Percentiles rank a stretch among this genome's conserved stretches.
These are phyloP conservation scores for Arachnomyces sp. DNA, from an alignment of 2,329 filamentous ascomycete species.

Conservation along the genomic window DNA sequence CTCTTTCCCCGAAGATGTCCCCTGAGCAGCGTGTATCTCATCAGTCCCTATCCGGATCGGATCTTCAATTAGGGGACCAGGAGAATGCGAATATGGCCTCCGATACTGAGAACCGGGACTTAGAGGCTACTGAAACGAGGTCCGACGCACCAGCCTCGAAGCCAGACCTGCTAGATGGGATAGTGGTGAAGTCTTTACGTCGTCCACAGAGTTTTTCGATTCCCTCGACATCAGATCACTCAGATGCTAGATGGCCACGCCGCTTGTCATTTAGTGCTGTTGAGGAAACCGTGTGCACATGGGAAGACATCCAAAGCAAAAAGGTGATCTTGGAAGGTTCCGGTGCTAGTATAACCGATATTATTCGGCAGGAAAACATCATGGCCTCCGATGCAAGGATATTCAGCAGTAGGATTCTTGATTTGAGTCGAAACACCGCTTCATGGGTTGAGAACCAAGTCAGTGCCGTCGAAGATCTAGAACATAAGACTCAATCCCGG, in stretches of 20 bases:
- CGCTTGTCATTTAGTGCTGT: slow-evolving; percentile 43
- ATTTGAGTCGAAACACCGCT: slow-evolving; percentile 29
- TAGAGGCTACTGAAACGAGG: slow-evolving; percentile 21
- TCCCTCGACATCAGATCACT: slow-evolving; percentile 8
- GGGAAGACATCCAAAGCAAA: slow-evolving; percentile 23
- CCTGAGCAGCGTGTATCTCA: no score
- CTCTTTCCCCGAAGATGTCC: no score
- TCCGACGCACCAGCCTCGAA: slow-evolving; percentile 25
- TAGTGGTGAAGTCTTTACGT: slow-evolving; percentile 25
- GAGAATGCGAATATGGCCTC: no score
- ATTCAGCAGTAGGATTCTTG: slow-evolving; percentile 29
- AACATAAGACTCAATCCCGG: slow-evolving; percentile 55
- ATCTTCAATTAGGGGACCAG: no score
- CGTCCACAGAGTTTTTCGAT: slow-evolving; percentile 27
- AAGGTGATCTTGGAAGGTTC: slow-evolving; percentile 26
- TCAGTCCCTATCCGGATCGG: no score
- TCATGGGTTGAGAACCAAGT: slow-evolving; percentile 39
- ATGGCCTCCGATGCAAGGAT: slow-evolving; percentile 29
- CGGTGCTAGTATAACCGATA: slow-evolving; percentile 33
- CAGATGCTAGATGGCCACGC: slow-evolving; percentile 29
- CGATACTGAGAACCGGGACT: slow-evolving; percentile 12
- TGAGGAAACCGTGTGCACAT: slow-evolving; percentile 36
- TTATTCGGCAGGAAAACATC: slow-evolving; percentile 32
- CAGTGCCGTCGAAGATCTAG: slow-evolving; percentile 48
- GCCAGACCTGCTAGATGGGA: slow-evolving; percentile 19